Evolutionary conservation across 1,139 yeast genomes (phyloP).

Genomic region (Blastobotrys raffinosifermentans): DNA sequence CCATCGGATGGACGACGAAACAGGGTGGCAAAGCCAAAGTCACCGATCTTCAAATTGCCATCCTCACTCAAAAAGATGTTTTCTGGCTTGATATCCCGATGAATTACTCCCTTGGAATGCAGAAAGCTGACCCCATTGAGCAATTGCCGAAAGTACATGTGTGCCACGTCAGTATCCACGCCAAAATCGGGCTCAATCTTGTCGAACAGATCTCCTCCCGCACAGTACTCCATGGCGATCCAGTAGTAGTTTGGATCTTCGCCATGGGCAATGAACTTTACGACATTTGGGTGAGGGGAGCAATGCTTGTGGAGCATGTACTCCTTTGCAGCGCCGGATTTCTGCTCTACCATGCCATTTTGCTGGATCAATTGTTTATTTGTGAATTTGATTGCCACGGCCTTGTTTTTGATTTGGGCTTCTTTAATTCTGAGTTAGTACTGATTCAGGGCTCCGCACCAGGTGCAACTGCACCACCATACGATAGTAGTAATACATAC

Average conservation of each 20-base stretch:
- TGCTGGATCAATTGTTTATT: constrained; percentile 43
- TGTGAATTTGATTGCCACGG: constrained; percentile 53
- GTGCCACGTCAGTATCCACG: constrained; percentile 58
- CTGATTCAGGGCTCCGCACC: neutral
- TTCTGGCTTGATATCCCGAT: constrained; percentile 86
- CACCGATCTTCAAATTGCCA: constrained; percentile 60
- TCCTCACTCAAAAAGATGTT: constrained; percentile 69
- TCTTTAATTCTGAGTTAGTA: constrained; percentile 7
- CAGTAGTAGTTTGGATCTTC: constrained; percentile 50
- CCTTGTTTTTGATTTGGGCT: constrained; percentile 20
- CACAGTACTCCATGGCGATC: constrained; percentile 60
- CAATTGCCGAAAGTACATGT: constrained; percentile 59
- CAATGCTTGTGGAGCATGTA: constrained; percentile 50
- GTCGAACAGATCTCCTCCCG: constrained; percentile 67
- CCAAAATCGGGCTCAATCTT: constrained; percentile 72
- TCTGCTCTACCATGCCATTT: constrained; percentile 42
- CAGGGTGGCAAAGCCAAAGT: constrained; percentile 61
- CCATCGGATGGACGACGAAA: constrained; percentile 55
- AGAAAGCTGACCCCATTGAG: constrained; percentile 51
- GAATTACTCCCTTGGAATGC: constrained; percentile 73
- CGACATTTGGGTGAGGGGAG: constrained; percentile 51
- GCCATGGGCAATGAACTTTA: constrained; percentile 47
- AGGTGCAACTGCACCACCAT: neutral
- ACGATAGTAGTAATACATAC: too few relatives aligned
- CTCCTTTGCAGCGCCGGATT: constrained; percentile 42